Conservation (phyloP, 306 rosid species). For the Ormosia emarginata region DNA sequence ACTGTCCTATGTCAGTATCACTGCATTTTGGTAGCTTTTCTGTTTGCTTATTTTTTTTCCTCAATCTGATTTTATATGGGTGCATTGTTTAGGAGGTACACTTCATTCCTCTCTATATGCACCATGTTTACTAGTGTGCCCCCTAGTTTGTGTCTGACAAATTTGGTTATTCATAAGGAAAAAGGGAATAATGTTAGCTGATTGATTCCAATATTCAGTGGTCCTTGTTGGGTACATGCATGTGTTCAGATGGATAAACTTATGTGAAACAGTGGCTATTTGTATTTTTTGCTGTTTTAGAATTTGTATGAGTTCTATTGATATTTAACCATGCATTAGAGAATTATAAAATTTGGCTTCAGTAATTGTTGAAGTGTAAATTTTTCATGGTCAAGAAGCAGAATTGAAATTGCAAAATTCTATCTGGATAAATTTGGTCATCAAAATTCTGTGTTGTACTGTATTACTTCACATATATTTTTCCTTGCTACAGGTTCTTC, state of each 20-base stretch:
- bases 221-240: background rate
- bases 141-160: background rate
- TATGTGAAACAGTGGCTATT: too few relatives aligned
- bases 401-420: background rate
- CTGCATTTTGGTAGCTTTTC: too few relatives aligned
- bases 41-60: too few relatives aligned
- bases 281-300: background rate
- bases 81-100: too few relatives aligned
- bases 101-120: too few relatives aligned
- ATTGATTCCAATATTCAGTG: background rate
- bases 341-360: background rate
- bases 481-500: slow-evolving; percentile 74
- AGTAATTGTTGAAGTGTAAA: background rate
- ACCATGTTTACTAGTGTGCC: too few relatives aligned
- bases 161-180: background rate
- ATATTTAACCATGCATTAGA: background rate
- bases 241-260: background rate
- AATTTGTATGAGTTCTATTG: background rate
- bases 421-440: background rate
- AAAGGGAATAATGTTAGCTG: background rate
- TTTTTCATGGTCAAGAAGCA: background rate
- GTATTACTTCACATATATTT: background rate
- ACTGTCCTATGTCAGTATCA: background rate
- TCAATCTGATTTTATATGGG: too few relatives aligned
- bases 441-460: background rate